Conservation (phyloP, 176 grass and related monocot genomes). For the Aegilops tauschii region DNA sequence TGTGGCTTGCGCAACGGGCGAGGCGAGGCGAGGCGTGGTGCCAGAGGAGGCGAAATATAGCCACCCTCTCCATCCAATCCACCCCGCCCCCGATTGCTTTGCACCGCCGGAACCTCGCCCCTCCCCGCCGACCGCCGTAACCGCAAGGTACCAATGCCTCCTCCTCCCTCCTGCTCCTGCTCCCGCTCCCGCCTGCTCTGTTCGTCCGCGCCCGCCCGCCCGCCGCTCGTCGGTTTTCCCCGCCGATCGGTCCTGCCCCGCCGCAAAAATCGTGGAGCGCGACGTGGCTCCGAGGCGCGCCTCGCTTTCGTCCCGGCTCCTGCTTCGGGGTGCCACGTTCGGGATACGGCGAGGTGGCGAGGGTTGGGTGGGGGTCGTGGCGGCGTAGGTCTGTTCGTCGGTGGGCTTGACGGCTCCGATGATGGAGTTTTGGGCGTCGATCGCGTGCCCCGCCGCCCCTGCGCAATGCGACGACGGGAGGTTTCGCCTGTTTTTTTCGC, state of each 20-base stretch:
- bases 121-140: background rate
- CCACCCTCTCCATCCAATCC: constrained; percentile 25
- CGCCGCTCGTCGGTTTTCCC: background rate
- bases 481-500: background rate
- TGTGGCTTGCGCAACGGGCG: background rate
- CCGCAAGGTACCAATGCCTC: constrained; percentile 41
- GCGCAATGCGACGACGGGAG: constrained; percentile 15
- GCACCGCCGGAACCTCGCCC: constrained; percentile 3
- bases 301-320: background rate
- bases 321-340: constrained; percentile 1
- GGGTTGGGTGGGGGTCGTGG: background rate
- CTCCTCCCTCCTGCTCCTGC: background rate
- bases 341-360: background rate
- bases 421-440: background rate
- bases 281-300: background rate
- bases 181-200: background rate
- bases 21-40: background rate
- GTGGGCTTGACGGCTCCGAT: background rate
- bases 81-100: constrained; percentile 8
- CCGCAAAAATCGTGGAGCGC: background rate
- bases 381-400: background rate
- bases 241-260: background rate
- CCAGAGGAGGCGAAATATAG: constrained; percentile 28
- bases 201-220: background rate
- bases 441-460: background rate